Conservation (phyloP, 2,329 filamentous ascomycete genomes). For the Fusarium goolgardi region DNA sequence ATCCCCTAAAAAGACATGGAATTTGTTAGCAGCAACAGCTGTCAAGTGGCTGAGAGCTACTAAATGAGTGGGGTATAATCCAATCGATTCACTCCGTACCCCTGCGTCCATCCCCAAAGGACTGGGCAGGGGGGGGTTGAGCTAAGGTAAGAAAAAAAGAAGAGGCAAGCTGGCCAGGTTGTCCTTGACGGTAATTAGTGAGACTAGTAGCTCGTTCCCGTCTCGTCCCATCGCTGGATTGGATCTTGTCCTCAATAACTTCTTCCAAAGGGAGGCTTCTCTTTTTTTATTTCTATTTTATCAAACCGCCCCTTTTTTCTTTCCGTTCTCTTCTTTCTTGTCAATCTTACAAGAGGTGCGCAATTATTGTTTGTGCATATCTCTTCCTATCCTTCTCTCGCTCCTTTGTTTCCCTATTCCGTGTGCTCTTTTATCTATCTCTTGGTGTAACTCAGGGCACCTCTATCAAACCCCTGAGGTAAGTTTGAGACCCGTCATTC, state of each 20-base stretch:
- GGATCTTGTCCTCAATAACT: slow-evolving; percentile 37
- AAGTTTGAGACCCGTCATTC: slow-evolving; percentile 38
- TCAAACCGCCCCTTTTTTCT: slow-evolving; percentile 26
- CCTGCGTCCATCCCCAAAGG: slow-evolving; percentile 41
- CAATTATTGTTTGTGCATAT: slow-evolving; percentile 35
- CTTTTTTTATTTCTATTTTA: slow-evolving; percentile 24
- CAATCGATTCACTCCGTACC: slow-evolving; percentile 14
- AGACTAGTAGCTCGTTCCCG: background rate
- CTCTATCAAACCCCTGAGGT: slow-evolving; percentile 40
- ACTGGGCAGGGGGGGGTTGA: slow-evolving; percentile 19
- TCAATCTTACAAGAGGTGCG: slow-evolving; percentile 26
- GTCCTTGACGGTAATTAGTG: slow-evolving; percentile 40
- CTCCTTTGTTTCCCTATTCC: slow-evolving; percentile 42
- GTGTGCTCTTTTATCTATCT: slow-evolving; percentile 23
- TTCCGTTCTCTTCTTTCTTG: slow-evolving; percentile 26
- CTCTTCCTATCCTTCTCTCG: slow-evolving; percentile 40
- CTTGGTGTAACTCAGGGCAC: slow-evolving; percentile 22
- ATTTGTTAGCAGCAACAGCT: slow-evolving; percentile 36
- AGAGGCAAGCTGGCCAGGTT: slow-evolving; percentile 44
- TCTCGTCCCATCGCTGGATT: slow-evolving; percentile 1
- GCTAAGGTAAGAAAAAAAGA: slow-evolving; percentile 26
- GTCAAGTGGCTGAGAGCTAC: slow-evolving; percentile 36
- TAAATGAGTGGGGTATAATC: slow-evolving; percentile 31
- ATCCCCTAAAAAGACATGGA: slow-evolving; percentile 6
- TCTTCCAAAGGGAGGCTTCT: slow-evolving; percentile 38